These are phyloP conservation scores for Ophiobolus disseminans DNA, from an alignment of 2,329 filamentous ascomycete species.

Conservation along the genomic window DNA sequence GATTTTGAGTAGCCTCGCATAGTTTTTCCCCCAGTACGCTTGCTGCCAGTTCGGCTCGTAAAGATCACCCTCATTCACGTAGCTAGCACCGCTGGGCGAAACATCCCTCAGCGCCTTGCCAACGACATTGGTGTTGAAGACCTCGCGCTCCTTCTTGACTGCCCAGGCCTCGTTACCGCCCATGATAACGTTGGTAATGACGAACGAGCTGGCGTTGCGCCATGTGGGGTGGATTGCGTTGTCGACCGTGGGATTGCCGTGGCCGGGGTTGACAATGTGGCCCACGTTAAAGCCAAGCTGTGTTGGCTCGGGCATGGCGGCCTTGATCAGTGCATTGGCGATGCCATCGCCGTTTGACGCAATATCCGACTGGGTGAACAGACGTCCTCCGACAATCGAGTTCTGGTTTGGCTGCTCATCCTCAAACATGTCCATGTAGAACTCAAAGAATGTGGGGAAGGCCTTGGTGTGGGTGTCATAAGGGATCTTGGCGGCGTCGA, in stretches of 20 bases:
- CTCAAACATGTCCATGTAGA: conserved; percentile 48
- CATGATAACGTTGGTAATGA: conserved; percentile 44
- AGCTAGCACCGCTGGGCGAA: conserved; percentile 39
- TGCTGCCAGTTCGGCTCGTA: conserved; percentile 47
- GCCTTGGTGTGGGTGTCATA: conserved; percentile 37
- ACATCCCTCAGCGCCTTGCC: conserved; percentile 41
- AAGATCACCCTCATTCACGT: conserved; percentile 48
- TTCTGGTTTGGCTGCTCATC: conserved; percentile 40
- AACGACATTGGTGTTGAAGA: conserved; percentile 40
- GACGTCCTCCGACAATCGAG: conserved; percentile 41
- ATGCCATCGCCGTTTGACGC: conserved; percentile 28
- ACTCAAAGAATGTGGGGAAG: conserved; percentile 46
- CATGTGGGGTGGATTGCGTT: conserved; percentile 46
- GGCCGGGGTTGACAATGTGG: conserved; percentile 45
- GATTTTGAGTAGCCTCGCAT: conserved; percentile 37
- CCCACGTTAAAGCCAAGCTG: conserved; percentile 38
- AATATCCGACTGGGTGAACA: conserved; percentile 43
- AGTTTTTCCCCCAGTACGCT: conserved; percentile 47
- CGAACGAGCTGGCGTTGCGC: conserved; percentile 46
- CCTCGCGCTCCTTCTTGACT: conserved; percentile 34
- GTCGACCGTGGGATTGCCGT: conserved; percentile 34
- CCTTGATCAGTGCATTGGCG: conserved; percentile 34
- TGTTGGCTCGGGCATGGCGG: conserved; percentile 28
- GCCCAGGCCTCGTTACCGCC: conserved; percentile 40
- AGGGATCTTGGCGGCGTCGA: conserved; percentile 41